phyloP scores from a whole-genome alignment of 139 green algal species.

The Limnomonas spitsbergensis region DNA sequence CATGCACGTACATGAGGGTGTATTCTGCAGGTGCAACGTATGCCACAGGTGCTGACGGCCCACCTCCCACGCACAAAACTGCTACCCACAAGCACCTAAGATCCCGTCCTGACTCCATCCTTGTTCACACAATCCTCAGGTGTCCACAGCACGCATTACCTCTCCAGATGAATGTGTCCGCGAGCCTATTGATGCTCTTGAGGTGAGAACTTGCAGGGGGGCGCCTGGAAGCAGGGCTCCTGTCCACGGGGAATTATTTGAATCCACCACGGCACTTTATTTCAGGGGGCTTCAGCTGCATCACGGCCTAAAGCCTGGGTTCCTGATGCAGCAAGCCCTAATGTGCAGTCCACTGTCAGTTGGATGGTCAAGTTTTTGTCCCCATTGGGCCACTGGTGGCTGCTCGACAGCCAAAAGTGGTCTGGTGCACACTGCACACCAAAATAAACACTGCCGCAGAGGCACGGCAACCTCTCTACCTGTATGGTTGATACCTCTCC shows the following conservation, averaged over 20 bases:
- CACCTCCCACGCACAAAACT: too few relatives aligned
- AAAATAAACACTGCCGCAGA: too few relatives aligned
- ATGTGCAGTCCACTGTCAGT: background rate
- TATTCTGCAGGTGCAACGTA: too few relatives aligned
- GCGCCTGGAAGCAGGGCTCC: too few relatives aligned
- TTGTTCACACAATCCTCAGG: background rate
- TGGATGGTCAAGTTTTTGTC: background rate
- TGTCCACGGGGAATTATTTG: too few relatives aligned
- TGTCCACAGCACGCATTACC: background rate
- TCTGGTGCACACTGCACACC: too few relatives aligned
- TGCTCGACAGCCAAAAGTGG: too few relatives aligned
- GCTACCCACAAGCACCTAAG: background rate
- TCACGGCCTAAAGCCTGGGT: background rate
- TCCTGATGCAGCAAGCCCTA: background rate
- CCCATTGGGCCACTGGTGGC: background rate
- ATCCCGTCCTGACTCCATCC: background rate
- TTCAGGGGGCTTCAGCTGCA: background rate
- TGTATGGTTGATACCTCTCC: too few relatives aligned
- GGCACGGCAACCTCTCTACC: too few relatives aligned
- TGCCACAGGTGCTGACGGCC: too few relatives aligned
- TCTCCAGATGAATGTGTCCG: conserved; percentile 29
- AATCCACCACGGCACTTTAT: background rate
- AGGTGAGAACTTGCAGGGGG: too few relatives aligned
- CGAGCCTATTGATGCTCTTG: conserved; percentile 74
- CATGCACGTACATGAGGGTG: background rate